Conservation (phyloP, 2,329 filamentous ascomycete genomes). For the Blastomyces percursus region DNA sequence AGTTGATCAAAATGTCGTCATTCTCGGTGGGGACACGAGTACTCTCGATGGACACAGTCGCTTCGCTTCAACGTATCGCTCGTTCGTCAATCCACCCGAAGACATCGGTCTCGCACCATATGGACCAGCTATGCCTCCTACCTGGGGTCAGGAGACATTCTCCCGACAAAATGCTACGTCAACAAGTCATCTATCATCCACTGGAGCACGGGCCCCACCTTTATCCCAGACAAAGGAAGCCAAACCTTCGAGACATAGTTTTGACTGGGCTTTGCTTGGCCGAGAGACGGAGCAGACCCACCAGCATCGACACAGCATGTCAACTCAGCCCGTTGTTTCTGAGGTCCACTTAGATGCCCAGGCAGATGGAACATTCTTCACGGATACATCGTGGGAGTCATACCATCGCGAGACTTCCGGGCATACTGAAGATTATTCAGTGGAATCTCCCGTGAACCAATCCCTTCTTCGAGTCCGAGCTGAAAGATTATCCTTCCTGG, state of each 20-base stretch:
- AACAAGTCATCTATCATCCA: background rate
- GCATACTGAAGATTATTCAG: background rate
- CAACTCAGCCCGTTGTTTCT: constrained; percentile 30
- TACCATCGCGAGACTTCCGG: constrained; percentile 2
- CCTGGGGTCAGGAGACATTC: constrained; percentile 12
- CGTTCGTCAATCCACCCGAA: constrained; percentile 26
- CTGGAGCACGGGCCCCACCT: constrained; percentile 12
- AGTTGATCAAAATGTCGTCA: constrained; percentile 26
- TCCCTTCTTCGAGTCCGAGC: background rate
- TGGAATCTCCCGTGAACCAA: constrained; percentile 2
- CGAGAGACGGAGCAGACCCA: constrained; percentile 11
- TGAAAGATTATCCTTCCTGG: constrained; percentile 15
- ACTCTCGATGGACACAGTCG: constrained; percentile 27
- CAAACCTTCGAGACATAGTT: constrained; percentile 4
- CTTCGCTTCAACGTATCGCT: constrained; percentile 28
- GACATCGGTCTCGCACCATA: constrained; percentile 17
- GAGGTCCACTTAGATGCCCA: constrained; percentile 31
- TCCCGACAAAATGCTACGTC: background rate
- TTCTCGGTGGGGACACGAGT: constrained; percentile 32
- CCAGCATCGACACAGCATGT: constrained; percentile 15
- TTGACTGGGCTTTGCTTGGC: constrained; percentile 23
- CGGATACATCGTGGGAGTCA: constrained; percentile 9
- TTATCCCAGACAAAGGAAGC: constrained; percentile 9
- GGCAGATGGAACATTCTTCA: constrained; percentile 18
- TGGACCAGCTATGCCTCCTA: constrained; percentile 14